These are phyloP conservation scores for Selaginella tamariscina DNA, from an alignment of 75 land plant genomes.

Conservation along the genomic window DNA sequence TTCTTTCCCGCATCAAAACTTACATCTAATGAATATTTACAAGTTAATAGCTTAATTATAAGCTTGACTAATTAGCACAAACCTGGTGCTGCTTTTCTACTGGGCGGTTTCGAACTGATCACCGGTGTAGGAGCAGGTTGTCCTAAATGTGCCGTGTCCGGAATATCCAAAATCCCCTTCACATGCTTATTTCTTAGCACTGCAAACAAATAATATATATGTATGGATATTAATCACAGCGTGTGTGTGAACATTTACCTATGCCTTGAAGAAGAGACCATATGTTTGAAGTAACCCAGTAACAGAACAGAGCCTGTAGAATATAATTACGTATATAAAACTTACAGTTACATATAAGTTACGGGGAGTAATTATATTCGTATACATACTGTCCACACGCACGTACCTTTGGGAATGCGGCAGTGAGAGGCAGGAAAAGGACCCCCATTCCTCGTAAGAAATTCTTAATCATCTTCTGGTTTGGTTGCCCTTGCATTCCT, in stretches of 20 bases:
- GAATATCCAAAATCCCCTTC: neutral
- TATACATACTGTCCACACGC: no score
- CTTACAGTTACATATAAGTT: neutral
- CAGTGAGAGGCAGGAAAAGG: conserved; percentile 59
- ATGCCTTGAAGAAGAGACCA: conserved; percentile 45
- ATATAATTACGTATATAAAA: neutral
- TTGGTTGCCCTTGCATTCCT: conserved; percentile 94
- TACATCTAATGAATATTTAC: neutral
- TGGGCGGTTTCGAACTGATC: neutral
- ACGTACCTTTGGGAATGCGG: conserved; percentile 78
- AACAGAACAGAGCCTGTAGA: conserved; percentile 58
- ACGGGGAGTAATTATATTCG: no score
- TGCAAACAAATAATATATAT: neutral
- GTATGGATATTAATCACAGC: neutral
- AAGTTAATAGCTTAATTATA: no score
- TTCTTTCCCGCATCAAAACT: neutral
- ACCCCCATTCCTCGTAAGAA: conserved; percentile 55
- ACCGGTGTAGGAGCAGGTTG: neutral
- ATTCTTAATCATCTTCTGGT: conserved; percentile 59
- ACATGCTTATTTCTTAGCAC: neutral
- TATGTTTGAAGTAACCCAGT: conserved; percentile 68
- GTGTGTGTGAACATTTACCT: conserved; percentile 19
- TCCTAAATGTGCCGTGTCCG: neutral
- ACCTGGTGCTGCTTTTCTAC: neutral
- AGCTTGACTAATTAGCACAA: no score